Conservation (phyloP, 2,329 filamentous ascomycete species). For the Fusarium nematophilum region DNA sequence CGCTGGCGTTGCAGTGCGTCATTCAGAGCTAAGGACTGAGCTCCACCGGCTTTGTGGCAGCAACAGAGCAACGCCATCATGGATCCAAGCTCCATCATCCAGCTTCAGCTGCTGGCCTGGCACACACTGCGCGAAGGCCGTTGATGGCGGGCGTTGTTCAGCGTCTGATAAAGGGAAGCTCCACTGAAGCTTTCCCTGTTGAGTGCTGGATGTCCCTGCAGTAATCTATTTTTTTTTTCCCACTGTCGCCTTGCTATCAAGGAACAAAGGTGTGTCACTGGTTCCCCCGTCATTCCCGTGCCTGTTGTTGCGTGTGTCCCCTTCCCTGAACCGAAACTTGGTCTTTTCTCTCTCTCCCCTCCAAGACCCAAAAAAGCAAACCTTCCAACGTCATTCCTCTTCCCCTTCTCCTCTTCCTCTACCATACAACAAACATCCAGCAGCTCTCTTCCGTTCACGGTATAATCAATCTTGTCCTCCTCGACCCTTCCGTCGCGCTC, state of each 20-base stretch:
- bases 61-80: slow-evolving; percentile 15
- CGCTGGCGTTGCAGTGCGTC: slow-evolving; percentile 31
- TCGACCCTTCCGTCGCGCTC: slow-evolving; percentile 13
- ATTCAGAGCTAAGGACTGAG: slow-evolving; percentile 31
- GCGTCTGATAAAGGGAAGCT: slow-evolving; percentile 4
- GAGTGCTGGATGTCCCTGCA: slow-evolving; percentile 8
- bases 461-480: slow-evolving; percentile 1
- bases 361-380: slow-evolving; percentile 28
- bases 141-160: slow-evolving; percentile 20
- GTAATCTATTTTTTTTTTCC: slow-evolving; percentile 14
- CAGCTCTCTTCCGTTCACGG: slow-evolving; percentile 4
- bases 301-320: neutral
- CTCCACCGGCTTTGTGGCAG: slow-evolving; percentile 30
- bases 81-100: slow-evolving; percentile 36
- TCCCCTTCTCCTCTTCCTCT: slow-evolving; percentile 15
- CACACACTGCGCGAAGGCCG: neutral
- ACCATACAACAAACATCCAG: slow-evolving; percentile 22
- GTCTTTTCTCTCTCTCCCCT: slow-evolving; percentile 14
- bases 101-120: slow-evolving; percentile 15
- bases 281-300: slow-evolving; percentile 16
- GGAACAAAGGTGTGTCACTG: slow-evolving; percentile 32
- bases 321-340: slow-evolving; percentile 30
- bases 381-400: slow-evolving; percentile 32
- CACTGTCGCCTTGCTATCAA: neutral
- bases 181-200: slow-evolving; percentile 13